Evolutionary conservation across 805 yeast species (phyloP).

Genomic region (Metschnikowia continentalis): DNA sequence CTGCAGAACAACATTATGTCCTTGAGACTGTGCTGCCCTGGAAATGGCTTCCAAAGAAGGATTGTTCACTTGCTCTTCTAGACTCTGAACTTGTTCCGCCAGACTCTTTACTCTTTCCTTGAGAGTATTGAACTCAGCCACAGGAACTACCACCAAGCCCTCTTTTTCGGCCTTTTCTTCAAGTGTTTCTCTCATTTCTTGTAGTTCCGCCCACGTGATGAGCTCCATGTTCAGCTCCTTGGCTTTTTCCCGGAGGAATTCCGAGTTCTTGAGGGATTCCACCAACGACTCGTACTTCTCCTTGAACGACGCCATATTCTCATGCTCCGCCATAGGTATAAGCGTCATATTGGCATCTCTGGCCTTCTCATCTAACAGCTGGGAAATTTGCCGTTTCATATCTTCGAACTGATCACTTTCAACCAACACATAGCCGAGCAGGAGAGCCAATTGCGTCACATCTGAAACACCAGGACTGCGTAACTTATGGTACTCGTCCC

Average conservation of each 20-base stretch:
- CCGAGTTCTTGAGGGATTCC: constrained; percentile 2
- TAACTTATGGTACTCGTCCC: constrained; percentile 2
- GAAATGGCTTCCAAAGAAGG: constrained; percentile 9
- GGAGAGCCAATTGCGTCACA: constrained; percentile 7
- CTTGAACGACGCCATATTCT: background rate
- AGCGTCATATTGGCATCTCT: constrained; percentile 6
- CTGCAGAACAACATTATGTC: constrained; percentile 5
- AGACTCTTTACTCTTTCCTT: constrained; percentile 8
- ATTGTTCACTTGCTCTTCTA: constrained; percentile 3
- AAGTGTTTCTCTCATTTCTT: constrained; percentile 11
- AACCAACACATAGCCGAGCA: constrained; percentile 6
- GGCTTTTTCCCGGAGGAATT: constrained; percentile 7
- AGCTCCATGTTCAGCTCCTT: constrained; percentile 5
- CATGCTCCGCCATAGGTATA: constrained; percentile 8
- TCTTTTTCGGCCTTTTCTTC: constrained; percentile 18
- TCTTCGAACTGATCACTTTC: constrained; percentile 5
- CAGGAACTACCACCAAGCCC: constrained; percentile 13
- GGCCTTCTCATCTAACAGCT: constrained; percentile 12
- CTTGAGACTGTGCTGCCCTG: constrained; percentile 9
- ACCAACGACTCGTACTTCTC: constrained; percentile 1
- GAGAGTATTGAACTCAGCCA: constrained; percentile 12
- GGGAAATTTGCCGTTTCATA: constrained; percentile 6
- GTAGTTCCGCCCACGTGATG: constrained; percentile 12
- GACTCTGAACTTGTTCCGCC: no score
- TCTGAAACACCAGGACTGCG: constrained; percentile 6